Evolutionary conservation across 208 protist species (phyloP).

Genomic region (Trypanosoma platydactyli): DNA sequence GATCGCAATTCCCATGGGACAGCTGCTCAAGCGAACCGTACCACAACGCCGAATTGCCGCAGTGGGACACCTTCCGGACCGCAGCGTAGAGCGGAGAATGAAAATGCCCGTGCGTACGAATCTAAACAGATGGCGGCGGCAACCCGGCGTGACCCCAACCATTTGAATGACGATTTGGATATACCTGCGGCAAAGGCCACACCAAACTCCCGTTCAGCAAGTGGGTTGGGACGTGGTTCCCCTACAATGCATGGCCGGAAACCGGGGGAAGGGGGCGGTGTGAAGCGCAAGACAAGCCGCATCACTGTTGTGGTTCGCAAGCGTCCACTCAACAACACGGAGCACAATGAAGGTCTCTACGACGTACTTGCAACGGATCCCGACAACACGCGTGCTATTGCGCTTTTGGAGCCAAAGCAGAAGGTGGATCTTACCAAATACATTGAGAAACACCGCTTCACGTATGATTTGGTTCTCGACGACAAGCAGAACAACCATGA

Average conservation of each 20-base stretch:
- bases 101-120: slow-evolving; percentile 32
- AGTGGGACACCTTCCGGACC: slow-evolving; percentile 25
- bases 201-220: slow-evolving; percentile 62
- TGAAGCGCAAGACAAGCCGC: slow-evolving; percentile 57
- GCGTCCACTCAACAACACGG: slow-evolving; percentile 81
- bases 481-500: slow-evolving; percentile 87
- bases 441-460: slow-evolving; percentile 96
- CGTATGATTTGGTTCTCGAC: slow-evolving; percentile 96
- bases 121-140: slow-evolving; percentile 19
- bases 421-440: slow-evolving; percentile 97
- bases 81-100: slow-evolving; percentile 27
- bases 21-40: slow-evolving; percentile 22
- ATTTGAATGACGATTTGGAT: slow-evolving; percentile 37
- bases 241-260: slow-evolving; percentile 58
- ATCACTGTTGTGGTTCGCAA: slow-evolving; percentile 92
- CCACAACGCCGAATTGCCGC: slow-evolving; percentile 33
- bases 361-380: slow-evolving; percentile 90
- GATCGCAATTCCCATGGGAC: slow-evolving; percentile 19
- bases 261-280: slow-evolving; percentile 30
- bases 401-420: slow-evolving; percentile 85
- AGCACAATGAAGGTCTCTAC: slow-evolving; percentile 74
- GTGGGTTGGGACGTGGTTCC: slow-evolving; percentile 53
- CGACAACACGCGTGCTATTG: slow-evolving; percentile 75
- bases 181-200: slow-evolving; percentile 25
- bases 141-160: slow-evolving; percentile 48